Base-by-base conservation (phyloP, 2,329 filamentous ascomycete genomes). In the Cytospora leucostoma region DNA sequence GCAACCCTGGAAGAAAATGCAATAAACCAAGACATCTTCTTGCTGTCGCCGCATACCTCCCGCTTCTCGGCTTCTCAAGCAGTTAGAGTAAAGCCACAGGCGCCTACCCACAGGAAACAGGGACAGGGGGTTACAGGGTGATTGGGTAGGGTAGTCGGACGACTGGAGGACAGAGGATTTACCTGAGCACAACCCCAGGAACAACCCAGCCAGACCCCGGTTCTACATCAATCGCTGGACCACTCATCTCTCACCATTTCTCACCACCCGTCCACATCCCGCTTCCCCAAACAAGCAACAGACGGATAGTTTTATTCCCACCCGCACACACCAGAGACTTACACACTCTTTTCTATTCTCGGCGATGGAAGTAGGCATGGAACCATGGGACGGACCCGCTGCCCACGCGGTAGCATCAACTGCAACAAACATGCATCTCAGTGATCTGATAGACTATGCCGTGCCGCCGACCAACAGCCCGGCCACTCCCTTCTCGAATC, bases 201-300 rank as follows among this genome's bases (percentile, higher is more conserved):
- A 27, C 27, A 27, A 27, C 27, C 27, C 4, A 27, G 27, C 27
- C 27, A 27, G 27, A 27, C 27, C 33, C 64, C 61, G 60, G 61
- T 33, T 34, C 10, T 13, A 38, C 61, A 61, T 64, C 56, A 61
- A 57, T 47, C 49, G 54, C 61, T 13, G n/a, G 53, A 50, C 64
- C 64, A 65, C 61, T 65, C 61, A 64, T 17, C 64, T 27, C 51
- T 59, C 64, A 57, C 57, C 61, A 47, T 58, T 49, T 50, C 47
- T 49, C 21, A 38, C 19, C 33, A 47, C 44, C 37, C 50, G 34
- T 27, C 27, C 62, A 37, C 50, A 32, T 38, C 47, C 12, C 12
- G 6, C 34, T 21, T 27, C 32, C 13, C n/a, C 56, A 2, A 27
- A 13, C 33, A 3, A 33, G 11, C 6, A 34, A 40, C 38, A 11